Percentiles rank a stretch among this genome's conserved stretches.
Evolutionary conservation across 345 rosid species (phyloP).

Genomic region (Corchorus olitorius): DNA sequence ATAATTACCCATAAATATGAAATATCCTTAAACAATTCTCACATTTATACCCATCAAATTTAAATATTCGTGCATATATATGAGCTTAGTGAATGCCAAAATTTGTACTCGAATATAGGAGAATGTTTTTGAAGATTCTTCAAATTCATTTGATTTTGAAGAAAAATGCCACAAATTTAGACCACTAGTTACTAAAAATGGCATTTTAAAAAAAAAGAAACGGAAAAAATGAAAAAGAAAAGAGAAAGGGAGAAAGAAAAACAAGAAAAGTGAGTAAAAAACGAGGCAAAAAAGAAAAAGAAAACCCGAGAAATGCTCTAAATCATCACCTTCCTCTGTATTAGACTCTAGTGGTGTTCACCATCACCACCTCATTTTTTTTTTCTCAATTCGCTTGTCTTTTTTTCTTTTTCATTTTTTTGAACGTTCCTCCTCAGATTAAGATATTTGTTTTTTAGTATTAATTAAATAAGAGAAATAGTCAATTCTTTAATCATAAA

Average conservation of each 20-base stretch:
- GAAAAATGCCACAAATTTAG: neutral
- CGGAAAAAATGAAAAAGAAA: neutral
- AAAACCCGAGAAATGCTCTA: constrained; percentile 16
- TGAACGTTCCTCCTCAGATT: neutral
- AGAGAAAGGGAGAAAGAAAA: neutral
- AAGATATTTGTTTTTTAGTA: neutral
- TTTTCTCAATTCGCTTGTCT: neutral
- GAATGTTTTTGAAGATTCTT: neutral
- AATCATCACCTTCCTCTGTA: neutral
- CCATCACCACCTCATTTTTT: too few relatives aligned
- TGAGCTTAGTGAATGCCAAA: too few relatives aligned
- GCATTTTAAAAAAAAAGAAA: neutral
- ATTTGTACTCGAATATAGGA: too few relatives aligned
- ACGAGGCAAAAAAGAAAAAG: neutral
- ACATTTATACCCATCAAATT: too few relatives aligned
- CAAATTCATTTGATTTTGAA: neutral
- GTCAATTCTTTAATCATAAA: neutral
- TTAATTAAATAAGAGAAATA: neutral
- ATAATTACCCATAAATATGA: too few relatives aligned
- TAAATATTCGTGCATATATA: too few relatives aligned
- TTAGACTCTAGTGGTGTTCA: neutral
- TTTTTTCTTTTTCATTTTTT: neutral
- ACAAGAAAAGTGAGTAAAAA: neutral
- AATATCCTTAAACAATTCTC: too few relatives aligned
- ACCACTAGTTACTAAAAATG: neutral